These are phyloP conservation scores for Camellia oleifera DNA, from an alignment of 179 eudicot species.

Conservation along the genomic window DNA sequence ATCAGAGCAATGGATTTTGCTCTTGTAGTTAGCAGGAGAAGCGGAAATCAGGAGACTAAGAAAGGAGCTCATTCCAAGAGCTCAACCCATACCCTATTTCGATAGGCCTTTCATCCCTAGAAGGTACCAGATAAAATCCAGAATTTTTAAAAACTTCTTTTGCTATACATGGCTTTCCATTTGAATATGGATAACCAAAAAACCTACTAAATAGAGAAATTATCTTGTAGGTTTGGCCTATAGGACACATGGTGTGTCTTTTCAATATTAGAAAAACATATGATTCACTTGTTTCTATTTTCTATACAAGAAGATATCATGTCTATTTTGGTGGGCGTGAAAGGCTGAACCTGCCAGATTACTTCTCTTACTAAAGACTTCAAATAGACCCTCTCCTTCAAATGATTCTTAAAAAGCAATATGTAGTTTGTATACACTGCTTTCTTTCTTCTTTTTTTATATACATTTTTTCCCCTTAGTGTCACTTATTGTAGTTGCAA, in stretches of 20 bases:
- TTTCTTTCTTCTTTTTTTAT: neutral
- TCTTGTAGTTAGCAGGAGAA: constrained; percentile 66
- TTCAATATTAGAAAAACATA: too few relatives aligned
- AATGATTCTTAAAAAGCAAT: neutral
- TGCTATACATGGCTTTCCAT: neutral
- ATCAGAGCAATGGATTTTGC: neutral
- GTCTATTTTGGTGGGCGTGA: too few relatives aligned
- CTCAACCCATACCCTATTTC: constrained; percentile 99
- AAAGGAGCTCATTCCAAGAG: constrained; percentile 88
- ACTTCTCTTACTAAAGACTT: too few relatives aligned
- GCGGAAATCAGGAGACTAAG: constrained; percentile 80
- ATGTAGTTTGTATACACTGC: neutral
- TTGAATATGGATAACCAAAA: neutral
- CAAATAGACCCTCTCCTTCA: too few relatives aligned
- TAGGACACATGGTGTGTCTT: too few relatives aligned
- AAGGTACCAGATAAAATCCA: constrained; percentile 41
- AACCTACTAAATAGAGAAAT: too few relatives aligned
- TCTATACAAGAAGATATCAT: too few relatives aligned
- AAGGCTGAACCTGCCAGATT: too few relatives aligned
- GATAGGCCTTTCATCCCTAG: constrained; percentile 90
- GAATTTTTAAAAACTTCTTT: neutral
- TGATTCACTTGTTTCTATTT: too few relatives aligned
- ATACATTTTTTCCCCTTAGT: neutral
- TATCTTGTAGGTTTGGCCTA: too few relatives aligned
- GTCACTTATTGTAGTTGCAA: too few relatives aligned